Percentiles rank a stretch among this genome's conserved stretches.
phyloP scores from a whole-genome alignment of 179 eudicot species.

The Heliamphora ciliata region DNA sequence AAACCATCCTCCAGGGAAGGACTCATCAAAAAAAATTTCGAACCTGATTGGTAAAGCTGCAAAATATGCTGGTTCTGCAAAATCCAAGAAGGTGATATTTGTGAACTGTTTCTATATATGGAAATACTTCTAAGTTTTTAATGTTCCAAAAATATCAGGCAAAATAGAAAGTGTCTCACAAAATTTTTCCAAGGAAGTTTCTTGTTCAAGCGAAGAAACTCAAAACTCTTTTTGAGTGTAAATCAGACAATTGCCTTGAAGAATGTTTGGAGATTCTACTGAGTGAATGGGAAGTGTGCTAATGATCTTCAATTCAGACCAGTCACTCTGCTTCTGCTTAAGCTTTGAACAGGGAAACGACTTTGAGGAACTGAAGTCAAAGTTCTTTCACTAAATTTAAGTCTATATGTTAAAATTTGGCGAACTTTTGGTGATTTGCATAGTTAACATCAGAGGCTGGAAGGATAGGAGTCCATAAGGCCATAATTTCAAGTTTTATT shows the following conservation, averaged over 20 bases:
- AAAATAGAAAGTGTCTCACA: not conserved
- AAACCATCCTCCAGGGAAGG: conserved; percentile 88
- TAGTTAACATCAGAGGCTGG: conserved; percentile 10
- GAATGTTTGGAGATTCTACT: not conserved
- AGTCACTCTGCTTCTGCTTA: not conserved
- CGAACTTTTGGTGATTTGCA: not conserved
- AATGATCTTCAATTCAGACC: not conserved
- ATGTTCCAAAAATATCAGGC: not conserved
- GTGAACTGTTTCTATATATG: not conserved
- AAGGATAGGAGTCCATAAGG: not conserved
- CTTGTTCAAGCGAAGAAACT: not conserved
- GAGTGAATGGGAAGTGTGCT: not conserved
- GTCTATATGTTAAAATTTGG: not conserved
- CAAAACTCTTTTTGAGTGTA: not conserved
- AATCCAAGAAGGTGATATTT: conserved; percentile 63
- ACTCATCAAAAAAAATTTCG: conserved; percentile 68
- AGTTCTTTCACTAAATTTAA: not conserved
- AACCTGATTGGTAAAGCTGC: conserved; percentile 87
- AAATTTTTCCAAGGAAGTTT: not conserved
- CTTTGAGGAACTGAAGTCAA: not conserved
- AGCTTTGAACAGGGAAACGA: not conserved
- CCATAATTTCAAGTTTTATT: conserved; percentile 1
- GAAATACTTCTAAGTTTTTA: not conserved
- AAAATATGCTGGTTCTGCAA: conserved; percentile 77
- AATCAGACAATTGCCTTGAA: not conserved